Conservation (phyloP, 495 filamentous ascomycete species). For the Margaritispora aquatica region DNA sequence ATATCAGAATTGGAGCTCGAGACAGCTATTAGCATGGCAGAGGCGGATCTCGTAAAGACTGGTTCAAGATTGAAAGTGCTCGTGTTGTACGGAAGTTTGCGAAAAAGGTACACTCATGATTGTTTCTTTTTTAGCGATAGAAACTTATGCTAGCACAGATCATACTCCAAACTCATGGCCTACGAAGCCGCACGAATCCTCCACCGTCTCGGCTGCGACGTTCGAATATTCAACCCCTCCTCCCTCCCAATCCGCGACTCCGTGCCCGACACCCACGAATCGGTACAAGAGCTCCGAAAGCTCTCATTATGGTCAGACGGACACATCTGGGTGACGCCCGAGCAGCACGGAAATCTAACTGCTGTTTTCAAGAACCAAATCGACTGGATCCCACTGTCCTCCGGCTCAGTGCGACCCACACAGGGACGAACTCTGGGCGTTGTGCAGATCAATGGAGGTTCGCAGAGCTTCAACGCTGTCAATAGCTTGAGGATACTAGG, state of each 20-base stretch:
- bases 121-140: neutral
- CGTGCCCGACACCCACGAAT: conserved; percentile 47
- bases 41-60: conserved; percentile 34
- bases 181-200: conserved; percentile 56
- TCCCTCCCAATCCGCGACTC: conserved; percentile 61
- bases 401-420: conserved; percentile 59
- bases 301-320: conserved; percentile 64
- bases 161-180: conserved; percentile 56
- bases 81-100: conserved; percentile 58
- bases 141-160: conserved; percentile 28
- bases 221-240: conserved; percentile 56
- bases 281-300: conserved; percentile 60
- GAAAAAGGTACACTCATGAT: conserved; percentile 34
- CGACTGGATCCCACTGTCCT: conserved; percentile 64
- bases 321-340: conserved; percentile 62
- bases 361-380: conserved; percentile 73
- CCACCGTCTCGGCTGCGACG: conserved; percentile 62
- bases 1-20: conserved; percentile 48
- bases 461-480: conserved; percentile 69
- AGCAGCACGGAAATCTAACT: conserved; percentile 68
- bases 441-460: conserved; percentile 60
- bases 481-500: conserved; percentile 64
- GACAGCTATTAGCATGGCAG: conserved; percentile 47
- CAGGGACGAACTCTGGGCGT: conserved; percentile 63
- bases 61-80: conserved; percentile 50